Evolutionary conservation across 2,329 filamentous ascomycete genomes (phyloP), one percentile per base, ranked within the genome.

Genomic region (Lecanosticta acicola): DNA sequence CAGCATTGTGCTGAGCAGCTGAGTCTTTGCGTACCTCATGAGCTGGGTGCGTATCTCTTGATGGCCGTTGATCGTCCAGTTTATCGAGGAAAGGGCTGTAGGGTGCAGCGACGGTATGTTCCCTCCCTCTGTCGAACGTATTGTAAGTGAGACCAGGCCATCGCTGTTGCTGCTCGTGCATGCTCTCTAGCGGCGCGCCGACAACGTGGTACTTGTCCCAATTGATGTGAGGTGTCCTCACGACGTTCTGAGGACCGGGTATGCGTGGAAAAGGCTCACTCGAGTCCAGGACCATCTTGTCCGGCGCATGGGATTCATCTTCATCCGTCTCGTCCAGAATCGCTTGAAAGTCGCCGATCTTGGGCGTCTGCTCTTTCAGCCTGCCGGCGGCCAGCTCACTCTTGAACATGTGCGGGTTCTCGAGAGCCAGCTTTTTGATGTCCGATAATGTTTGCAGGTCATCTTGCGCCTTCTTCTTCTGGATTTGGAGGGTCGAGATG

Each of bases 161-260:
- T 39, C 72, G 69, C 42, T 82, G 70, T 68, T 96, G 89, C 61
- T 94, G 86, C 41, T 81, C 78, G 64, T 96, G 90, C 53, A 96
- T 73, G 63, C 82, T 85, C 66, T 96, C 88, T 29, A 96, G 74
- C 1, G 87, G 80, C 49, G 87, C 84, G 39, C 88, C 90, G 2
- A 93, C 81, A n/a, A 96, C 76, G 57, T 87, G 87, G 66, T 97
- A 97, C 63, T 95, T 90, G 10, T 83, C 80, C 91, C 91, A 97
- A 71, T 96, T 95, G 61, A 97, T 83, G 7, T 87, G 85, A 7
- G 91, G 91, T 69, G 84, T 88, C 33, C 90, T 82, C 19, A 94
- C 83, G 1, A 97, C 73, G 56, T 85, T 85, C 66, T 96, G 91
- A 4, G 86, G 81, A 11, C 77, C 77, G 0, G 90, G 90, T 11